Evolutionary conservation across 1,284 basidiomycete species (phyloP).

Genomic region (Abortiporus biennis): DNA sequence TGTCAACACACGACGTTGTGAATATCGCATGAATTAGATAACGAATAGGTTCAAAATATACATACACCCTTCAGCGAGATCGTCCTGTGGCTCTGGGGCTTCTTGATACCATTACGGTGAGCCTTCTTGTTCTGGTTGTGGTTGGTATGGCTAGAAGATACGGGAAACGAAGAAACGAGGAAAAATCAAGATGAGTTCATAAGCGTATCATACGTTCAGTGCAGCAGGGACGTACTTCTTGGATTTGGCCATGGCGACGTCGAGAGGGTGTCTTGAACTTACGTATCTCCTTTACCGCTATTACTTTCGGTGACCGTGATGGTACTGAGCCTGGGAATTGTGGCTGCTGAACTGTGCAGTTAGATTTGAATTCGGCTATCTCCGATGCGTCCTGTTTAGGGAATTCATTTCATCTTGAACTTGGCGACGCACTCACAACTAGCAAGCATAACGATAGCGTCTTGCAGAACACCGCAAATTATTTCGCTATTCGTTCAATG

Average conservation of each 20-base stretch:
- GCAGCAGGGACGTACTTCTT: constrained; percentile 55
- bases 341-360: constrained; percentile 17
- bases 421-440: not conserved
- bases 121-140: constrained; percentile 96
- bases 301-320: constrained; percentile 10
- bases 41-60: constrained; percentile 24
- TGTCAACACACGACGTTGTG: constrained; percentile 23
- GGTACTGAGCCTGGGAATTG: constrained; percentile 4
- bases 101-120: constrained; percentile 96
- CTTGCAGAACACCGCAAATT: not conserved
- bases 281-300: constrained; percentile 13
- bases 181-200: constrained; percentile 8
- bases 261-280: constrained; percentile 27
- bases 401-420: not conserved
- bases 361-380: constrained; percentile 4
- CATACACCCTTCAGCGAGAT: constrained; percentile 89
- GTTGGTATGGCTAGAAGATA: constrained; percentile 70
- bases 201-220: not conserved
- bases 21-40: not conserved
- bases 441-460: not conserved
- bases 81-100: constrained; percentile 70
- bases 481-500: not conserved
- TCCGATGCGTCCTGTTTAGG: not conserved
- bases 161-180: constrained; percentile 1
- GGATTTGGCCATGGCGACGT: constrained; percentile 70